Base-by-base conservation (phyloP, 2,329 filamentous ascomycete genomes). In the Nemania serpens region DNA sequence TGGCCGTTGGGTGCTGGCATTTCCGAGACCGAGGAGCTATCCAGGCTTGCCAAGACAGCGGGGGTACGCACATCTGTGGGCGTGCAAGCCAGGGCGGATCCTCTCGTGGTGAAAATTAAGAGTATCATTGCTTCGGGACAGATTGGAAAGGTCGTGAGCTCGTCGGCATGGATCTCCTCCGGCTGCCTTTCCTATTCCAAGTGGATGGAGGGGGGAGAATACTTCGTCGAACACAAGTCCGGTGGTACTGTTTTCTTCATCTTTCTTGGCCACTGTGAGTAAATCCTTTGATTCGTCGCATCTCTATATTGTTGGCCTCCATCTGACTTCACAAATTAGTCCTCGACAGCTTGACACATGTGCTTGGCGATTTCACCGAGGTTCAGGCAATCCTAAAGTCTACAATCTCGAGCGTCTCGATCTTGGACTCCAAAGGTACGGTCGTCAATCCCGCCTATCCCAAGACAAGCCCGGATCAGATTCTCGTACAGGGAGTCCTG, bases 1-100 rank as follows among this genome's bases (percentile, higher is more conserved):
- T 82, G 81, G 80, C 81, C 79, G 3, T 71, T 82, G 1, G 80
- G 73, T 0, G 71, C 74, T 3, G 79, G 75, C 43, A 54, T 77
- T 1, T 62, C 69, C 1, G 74, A 82, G 60, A 75, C 79, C 0
- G 73, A 78, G 46, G 78, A 81, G 62, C 69, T 84, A 18, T 67
- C 73, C 0, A 66, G 68, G 1, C 60, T 82, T 10, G 80, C 80
- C 0, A 71, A 75, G 46, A 55, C 70, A 20, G 77, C 76, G 29
- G 74, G 75, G 0, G 73, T 78, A 11, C 74, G 72, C 49, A 84
- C 79, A 0, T 71, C 81, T 22, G 74, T 84, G 2, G 81, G 81
- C 2, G 59, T 82, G 4, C 82, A 85, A 67, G 79, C 74, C 2
- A 73, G 78, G 5, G 73, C 77, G 2, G 71, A 70, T 52, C 79